These are phyloP conservation scores for Musa schizocarpa DNA, from an alignment of 176 grass and related monocot genomes.

Conservation along the genomic window DNA sequence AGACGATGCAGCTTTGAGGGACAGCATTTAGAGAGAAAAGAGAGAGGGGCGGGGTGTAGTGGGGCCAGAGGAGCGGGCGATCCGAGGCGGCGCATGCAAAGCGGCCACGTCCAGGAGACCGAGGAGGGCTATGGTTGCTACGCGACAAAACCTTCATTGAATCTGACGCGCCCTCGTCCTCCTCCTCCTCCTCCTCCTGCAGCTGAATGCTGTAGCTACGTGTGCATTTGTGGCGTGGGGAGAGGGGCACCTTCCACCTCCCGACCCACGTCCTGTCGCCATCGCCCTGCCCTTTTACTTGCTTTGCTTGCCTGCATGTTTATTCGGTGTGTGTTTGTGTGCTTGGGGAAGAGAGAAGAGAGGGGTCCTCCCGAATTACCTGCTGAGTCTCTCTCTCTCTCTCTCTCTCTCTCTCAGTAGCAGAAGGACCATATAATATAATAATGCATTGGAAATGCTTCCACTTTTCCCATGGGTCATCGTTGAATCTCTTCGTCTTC, in stretches of 20 bases:
- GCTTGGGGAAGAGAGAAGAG: too few relatives aligned
- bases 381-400: too few relatives aligned
- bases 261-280: not conserved
- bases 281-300: not conserved
- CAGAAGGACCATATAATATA: too few relatives aligned
- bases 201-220: too few relatives aligned
- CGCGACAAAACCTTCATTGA: slow-evolving; percentile 23
- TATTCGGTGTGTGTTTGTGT: too few relatives aligned
- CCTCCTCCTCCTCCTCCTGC: not conserved
- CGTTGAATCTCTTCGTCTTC: too few relatives aligned
- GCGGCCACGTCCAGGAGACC: not conserved
- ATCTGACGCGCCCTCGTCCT: not conserved
- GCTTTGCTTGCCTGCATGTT: not conserved
- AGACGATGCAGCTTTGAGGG: not conserved
- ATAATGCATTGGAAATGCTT: too few relatives aligned
- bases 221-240: too few relatives aligned
- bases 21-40: not conserved
- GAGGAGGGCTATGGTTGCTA: slow-evolving; percentile 11
- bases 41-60: not conserved
- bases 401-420: too few relatives aligned
- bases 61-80: not conserved
- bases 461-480: too few relatives aligned
- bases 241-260: not conserved
- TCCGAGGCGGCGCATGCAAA: slow-evolving; percentile 26
- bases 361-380: too few relatives aligned